A percentile compares a stretch with the other conserved stretches of the same genome.
Conservation (phyloP, 139 green algal species). For the Micromonas commoda region DNA sequence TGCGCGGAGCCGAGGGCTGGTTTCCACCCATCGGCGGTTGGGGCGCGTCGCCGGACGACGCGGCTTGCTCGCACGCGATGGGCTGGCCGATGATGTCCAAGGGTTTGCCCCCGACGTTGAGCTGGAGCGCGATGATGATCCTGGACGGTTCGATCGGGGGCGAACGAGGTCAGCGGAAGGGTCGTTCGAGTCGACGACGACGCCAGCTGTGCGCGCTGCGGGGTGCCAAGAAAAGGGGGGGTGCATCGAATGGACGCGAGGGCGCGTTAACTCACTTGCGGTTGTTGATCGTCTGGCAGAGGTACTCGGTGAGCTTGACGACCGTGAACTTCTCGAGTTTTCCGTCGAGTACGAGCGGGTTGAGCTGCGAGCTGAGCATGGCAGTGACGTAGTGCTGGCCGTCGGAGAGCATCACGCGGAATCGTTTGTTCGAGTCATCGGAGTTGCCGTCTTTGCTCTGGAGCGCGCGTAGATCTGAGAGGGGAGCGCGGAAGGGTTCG, state of each 20-base stretch:
- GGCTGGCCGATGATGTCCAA: slow-evolving; percentile 35
- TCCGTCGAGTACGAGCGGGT: slow-evolving; percentile 42
- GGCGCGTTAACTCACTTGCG: slow-evolving; percentile 39
- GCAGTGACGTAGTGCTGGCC: slow-evolving; percentile 44
- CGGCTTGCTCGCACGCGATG: not conserved
- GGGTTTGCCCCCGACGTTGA: slow-evolving; percentile 36
- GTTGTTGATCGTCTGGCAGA: slow-evolving; percentile 51
- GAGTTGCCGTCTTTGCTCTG: slow-evolving; percentile 21
- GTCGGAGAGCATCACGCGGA: slow-evolving; percentile 58
- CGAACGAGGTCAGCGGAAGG: slow-evolving; percentile 2
- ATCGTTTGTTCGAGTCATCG: slow-evolving; percentile 40
- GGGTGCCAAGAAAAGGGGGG: not conserved
- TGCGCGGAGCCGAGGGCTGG: no score
- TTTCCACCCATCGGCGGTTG: no score
- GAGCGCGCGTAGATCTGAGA: slow-evolving; percentile 1
- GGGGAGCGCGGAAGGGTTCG: no score
- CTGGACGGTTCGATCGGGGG: slow-evolving; percentile 32
- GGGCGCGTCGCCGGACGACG: not conserved
- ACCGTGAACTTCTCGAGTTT: slow-evolving; percentile 48
- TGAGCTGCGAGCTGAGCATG: slow-evolving; percentile 78
- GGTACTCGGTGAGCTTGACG: slow-evolving; percentile 56
- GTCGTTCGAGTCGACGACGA: not conserved
- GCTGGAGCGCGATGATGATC: slow-evolving; percentile 57
- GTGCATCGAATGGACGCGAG: not conserved
- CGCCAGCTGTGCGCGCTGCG: not conserved